Evolutionary conservation across 768 basidiomycete genomes (phyloP).

Genomic region (Coprinellus aureogranulatus): DNA sequence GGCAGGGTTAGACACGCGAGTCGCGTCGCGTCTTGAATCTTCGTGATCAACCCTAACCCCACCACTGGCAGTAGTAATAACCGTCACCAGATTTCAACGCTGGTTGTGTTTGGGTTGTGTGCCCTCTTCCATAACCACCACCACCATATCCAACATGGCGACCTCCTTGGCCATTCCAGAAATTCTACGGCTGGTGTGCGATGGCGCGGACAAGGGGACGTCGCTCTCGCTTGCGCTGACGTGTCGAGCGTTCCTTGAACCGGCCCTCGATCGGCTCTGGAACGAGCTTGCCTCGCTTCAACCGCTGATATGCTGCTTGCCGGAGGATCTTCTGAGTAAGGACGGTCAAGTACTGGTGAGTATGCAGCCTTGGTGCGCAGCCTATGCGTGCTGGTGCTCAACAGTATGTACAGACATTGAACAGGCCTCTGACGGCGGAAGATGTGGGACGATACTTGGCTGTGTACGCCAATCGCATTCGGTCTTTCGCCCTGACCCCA

Average conservation of each 20-base stretch:
- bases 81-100: no score
- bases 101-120: no score
- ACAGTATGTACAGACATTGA: neutral
- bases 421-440: neutral
- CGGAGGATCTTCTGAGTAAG: neutral
- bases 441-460: neutral
- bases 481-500: neutral
- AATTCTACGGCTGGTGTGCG: neutral
- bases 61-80: no score
- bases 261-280: neutral
- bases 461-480: neutral
- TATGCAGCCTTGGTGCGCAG: neutral
- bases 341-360: neutral
- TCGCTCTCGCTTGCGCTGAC: neutral
- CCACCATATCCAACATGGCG: no score
- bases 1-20: no score
- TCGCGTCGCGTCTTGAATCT: no score
- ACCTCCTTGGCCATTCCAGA: no score
- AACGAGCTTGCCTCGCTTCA: neutral
- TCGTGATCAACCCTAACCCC: no score
- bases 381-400: neutral
- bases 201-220: neutral
- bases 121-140: no score
- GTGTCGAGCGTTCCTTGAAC: neutral
- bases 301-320: neutral